These are phyloP conservation scores for Xylaria sp. DNA, from an alignment of 2,329 filamentous ascomycete species.

Conservation along the genomic window DNA sequence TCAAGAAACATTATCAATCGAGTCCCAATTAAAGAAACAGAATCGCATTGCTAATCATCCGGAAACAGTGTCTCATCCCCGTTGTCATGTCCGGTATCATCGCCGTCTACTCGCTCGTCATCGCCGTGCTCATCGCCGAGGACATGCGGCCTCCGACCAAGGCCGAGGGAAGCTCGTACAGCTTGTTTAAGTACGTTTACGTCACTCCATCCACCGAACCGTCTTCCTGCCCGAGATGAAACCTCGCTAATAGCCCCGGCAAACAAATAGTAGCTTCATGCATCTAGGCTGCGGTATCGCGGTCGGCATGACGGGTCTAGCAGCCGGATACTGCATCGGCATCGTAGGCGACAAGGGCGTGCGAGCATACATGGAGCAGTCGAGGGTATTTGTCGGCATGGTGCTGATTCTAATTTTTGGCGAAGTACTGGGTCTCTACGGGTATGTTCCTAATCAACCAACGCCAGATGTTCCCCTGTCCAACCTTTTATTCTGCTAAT, in stretches of 20 bases:
- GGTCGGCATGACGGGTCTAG: constrained; percentile 91
- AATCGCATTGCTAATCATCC: neutral
- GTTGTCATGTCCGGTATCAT: constrained; percentile 99
- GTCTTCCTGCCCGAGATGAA: too few species aligned
- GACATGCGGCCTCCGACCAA: constrained; percentile 77
- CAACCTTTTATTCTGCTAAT: constrained; percentile 37
- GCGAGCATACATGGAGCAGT: constrained; percentile 95
- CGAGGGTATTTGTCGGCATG: constrained; percentile 97
- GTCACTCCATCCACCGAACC: too few species aligned
- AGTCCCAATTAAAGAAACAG: neutral
- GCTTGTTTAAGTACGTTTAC: constrained; percentile 84
- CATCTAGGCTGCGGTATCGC: constrained; percentile 91
- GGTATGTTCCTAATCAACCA: constrained; percentile 66
- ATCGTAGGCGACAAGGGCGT: constrained; percentile 95
- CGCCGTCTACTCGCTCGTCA: constrained; percentile 96
- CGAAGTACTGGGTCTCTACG: constrained; percentile 96
- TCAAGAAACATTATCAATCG: neutral
- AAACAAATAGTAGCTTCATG: constrained; percentile 91
- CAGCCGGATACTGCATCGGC: constrained; percentile 96
- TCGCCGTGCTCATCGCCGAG: constrained; percentile 93
- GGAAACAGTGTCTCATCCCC: constrained; percentile 77
- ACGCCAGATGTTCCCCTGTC: constrained; percentile 17
- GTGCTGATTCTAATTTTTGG: constrained; percentile 98
- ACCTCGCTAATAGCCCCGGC: too few species aligned
- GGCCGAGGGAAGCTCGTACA: constrained; percentile 71